Percentiles rank a stretch among this genome's conserved stretches.
Evolutionary conservation across 169 alveolate genomes (phyloP).

Genomic region (Theileria parva): DNA sequence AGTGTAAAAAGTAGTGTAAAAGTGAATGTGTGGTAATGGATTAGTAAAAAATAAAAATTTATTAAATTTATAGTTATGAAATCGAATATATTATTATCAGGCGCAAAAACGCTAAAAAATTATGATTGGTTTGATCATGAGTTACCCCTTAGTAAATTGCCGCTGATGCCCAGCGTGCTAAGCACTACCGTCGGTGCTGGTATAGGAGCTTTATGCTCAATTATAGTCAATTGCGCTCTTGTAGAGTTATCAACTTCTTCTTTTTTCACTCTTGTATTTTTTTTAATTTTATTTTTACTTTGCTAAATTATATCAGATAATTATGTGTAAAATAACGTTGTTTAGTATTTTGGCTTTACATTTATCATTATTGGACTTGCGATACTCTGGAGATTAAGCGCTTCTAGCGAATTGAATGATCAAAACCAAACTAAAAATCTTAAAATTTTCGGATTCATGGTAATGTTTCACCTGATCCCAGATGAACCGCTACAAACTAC

Average conservation of each 20-base stretch:
- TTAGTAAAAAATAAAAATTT: not conserved
- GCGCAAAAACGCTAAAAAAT: constrained; percentile 30
- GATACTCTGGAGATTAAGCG: constrained; percentile 84
- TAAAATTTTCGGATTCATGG: constrained; percentile 76
- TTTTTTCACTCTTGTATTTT: constrained; percentile 85
- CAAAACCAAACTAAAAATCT: constrained; percentile 66
- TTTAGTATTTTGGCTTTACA: constrained; percentile 85
- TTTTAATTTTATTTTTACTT: not conserved
- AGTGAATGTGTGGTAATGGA: not conserved
- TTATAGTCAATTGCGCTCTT: constrained; percentile 88
- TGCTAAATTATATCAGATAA: not conserved
- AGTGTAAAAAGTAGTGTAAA: constrained; percentile 4
- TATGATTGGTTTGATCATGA: constrained; percentile 63
- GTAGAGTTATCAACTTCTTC: constrained; percentile 89
- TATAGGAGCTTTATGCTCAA: constrained; percentile 85
- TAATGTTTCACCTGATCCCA: constrained; percentile 3
- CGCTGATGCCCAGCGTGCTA: constrained; percentile 30
- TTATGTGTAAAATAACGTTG: not conserved
- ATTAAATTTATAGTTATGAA: constrained; percentile 12
- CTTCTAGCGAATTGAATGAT: constrained; percentile 63
- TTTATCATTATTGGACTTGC: constrained; percentile 86
- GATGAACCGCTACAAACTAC: too few species aligned
- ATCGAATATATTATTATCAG: not conserved
- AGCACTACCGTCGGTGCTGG: constrained; percentile 84
- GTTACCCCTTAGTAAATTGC: constrained; percentile 56